Conservation (phyloP, 2,329 filamentous ascomycete genomes). For the Arthrinium puccinioides region DNA sequence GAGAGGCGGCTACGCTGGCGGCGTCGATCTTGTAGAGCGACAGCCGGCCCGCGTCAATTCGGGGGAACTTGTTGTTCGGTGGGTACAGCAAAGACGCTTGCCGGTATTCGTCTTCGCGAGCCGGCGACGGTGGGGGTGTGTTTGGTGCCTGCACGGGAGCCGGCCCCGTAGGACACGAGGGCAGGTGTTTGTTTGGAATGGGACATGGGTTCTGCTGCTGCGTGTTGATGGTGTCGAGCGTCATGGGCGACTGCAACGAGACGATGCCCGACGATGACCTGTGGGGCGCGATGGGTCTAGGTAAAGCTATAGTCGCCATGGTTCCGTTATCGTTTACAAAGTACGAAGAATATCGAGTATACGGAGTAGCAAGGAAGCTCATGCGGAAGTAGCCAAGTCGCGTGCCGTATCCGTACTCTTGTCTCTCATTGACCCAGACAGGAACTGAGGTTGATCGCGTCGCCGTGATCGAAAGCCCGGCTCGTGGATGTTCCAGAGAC, state of each 20-base stretch:
- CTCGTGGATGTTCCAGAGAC: too few relatives aligned
- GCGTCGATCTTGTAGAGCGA: slow-evolving; percentile 68
- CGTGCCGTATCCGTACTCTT: too few relatives aligned
- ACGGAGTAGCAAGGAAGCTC: too few relatives aligned
- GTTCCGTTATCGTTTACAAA: too few relatives aligned
- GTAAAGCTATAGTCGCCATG: slow-evolving; percentile 51
- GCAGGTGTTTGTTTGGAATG: slow-evolving; percentile 84
- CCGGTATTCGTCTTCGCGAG: slow-evolving; percentile 43
- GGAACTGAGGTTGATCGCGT: too few relatives aligned
- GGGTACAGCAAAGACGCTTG: slow-evolving; percentile 69
- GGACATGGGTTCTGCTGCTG: slow-evolving; percentile 28
- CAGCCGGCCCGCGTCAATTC: slow-evolving; percentile 43
- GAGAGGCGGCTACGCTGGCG: slow-evolving; percentile 58
- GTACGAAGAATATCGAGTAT: background rate
- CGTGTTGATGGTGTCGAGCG: slow-evolving; percentile 30
- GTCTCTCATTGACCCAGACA: too few relatives aligned
- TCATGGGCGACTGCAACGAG: slow-evolving; percentile 31
- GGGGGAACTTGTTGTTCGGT: slow-evolving; percentile 55
- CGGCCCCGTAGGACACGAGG: slow-evolving; percentile 79
- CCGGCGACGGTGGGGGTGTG: slow-evolving; percentile 61
- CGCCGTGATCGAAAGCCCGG: too few relatives aligned
- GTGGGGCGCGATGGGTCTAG: slow-evolving; percentile 39
- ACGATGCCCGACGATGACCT: slow-evolving; percentile 34
- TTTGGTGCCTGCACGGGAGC: slow-evolving; percentile 45
- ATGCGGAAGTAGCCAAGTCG: too few relatives aligned